phyloP scores from a whole-genome alignment of 441 rosid genomes.

The Pelargonium fulgidum region DNA sequence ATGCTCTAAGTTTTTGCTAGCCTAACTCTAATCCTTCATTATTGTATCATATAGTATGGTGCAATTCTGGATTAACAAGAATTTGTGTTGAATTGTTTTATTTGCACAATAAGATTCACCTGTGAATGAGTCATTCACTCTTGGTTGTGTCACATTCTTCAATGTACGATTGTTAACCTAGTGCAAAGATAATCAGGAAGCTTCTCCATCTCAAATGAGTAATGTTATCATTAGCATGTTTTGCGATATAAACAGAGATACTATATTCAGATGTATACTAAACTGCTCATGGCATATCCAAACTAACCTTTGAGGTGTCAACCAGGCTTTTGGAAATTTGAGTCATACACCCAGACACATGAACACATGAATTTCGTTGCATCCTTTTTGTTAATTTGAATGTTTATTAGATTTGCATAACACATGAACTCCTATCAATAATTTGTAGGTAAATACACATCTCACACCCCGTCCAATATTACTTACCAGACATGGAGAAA shows the following conservation, averaged over 20 bases:
- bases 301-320: background rate
- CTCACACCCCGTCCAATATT: conserved; percentile 99
- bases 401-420: background rate
- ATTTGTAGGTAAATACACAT: conserved; percentile 86
- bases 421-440: conserved; percentile 14
- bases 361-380: background rate
- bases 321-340: background rate
- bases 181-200: background rate
- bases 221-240: background rate
- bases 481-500: conserved; percentile 98
- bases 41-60: background rate
- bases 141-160: background rate
- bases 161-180: background rate
- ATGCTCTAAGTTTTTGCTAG: background rate
- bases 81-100: background rate
- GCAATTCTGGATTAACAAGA: background rate
- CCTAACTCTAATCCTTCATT: background rate
- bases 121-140: background rate
- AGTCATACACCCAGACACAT: background rate
- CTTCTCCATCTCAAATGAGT: background rate
- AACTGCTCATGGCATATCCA: background rate
- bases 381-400: background rate
- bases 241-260: background rate
- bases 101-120: conserved; percentile 1
- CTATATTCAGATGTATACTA: background rate